Base-by-base conservation (phyloP, 2,329 filamentous ascomycete genomes). In the Pseudopithomyces maydicus region DNA sequence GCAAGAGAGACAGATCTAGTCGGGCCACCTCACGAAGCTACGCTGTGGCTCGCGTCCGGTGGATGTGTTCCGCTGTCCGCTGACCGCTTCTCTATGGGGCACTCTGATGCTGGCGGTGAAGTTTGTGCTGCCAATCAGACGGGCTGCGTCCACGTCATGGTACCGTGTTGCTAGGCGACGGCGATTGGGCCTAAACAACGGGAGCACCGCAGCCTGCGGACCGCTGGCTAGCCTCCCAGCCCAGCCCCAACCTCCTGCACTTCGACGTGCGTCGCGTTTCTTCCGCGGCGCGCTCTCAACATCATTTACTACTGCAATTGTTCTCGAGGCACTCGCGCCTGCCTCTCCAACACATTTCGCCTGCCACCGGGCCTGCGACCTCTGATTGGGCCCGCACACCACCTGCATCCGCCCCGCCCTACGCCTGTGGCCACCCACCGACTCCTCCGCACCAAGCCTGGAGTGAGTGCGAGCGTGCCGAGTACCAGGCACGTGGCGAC, bases 331-430 rank as follows among this genome's bases (percentile, higher is more conserved):
- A 44, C 6, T 22, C 43, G 10, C 23, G 43, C 43, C 2, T 26
- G 17, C 29, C 19, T 15, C 14, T 23, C 46, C 46, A 35, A 49
- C 33, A 23, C 20, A 32, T 8, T 38, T 23, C 44, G 26, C 26
- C 26, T 29, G 26, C 26, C 26, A 29, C 26, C 26, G 26, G 26
- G 26, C 8, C 5, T 8, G 26, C 26, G 26, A 29, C 26, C 26
- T 41, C 35, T 47, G 42, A 22, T 47, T 46, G 48, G 42, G 19
- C 32, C 44, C 41, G 39, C 55, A 23, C 48, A 54, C 36, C 19
- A 48, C 33, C 26, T 33, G 14, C 29, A 35, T 26, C 19, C 20
- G 11, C 38, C 23, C 20, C 42, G 19, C 20, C 20, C 42, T 26
- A 11, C 19, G 42, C 11, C 42, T 26, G 19, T 44, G 15, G 3